phyloP scores from a whole-genome alignment of 192 early-diverging fungal genomes.

The Backusella luteola region DNA sequence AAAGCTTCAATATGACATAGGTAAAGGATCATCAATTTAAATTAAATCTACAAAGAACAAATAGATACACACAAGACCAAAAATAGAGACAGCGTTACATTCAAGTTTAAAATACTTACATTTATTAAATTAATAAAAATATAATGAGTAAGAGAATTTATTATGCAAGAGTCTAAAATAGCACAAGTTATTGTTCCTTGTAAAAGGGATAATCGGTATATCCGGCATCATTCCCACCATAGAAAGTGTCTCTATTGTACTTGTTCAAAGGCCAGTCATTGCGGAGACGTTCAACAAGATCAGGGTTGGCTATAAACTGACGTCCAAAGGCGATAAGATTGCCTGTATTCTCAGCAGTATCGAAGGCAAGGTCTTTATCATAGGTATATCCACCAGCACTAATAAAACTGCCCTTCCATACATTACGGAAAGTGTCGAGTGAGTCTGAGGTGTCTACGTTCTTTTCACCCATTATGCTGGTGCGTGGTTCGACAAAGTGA shows the following conservation, averaged over 20 bases:
- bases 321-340: slow-evolving; percentile 32
- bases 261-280: slow-evolving; percentile 9
- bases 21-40: no score
- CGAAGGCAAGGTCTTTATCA: slow-evolving; percentile 1
- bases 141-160: no score
- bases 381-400: slow-evolving; percentile 18
- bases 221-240: background rate
- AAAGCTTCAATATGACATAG: no score
- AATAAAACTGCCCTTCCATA: slow-evolving; percentile 23
- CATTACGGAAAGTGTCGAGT: slow-evolving; percentile 12
- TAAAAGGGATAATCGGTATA: slow-evolving; percentile 29
- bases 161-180: no score
- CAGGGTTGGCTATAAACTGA: slow-evolving; percentile 32
- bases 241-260: slow-evolving; percentile 24
- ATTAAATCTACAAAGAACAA: no score
- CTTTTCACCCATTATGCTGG: slow-evolving; percentile 45
- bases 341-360: slow-evolving; percentile 8
- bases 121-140: no score
- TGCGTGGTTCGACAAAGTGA: slow-evolving; percentile 31
- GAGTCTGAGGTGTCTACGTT: background rate
- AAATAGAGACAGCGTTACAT: no score
- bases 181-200: background rate
- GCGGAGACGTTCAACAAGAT: slow-evolving; percentile 19
- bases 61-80: no score
- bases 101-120: no score